phyloP scores from a whole-genome alignment of 768 basidiomycete genomes.

The Clavulina sp. region DNA sequence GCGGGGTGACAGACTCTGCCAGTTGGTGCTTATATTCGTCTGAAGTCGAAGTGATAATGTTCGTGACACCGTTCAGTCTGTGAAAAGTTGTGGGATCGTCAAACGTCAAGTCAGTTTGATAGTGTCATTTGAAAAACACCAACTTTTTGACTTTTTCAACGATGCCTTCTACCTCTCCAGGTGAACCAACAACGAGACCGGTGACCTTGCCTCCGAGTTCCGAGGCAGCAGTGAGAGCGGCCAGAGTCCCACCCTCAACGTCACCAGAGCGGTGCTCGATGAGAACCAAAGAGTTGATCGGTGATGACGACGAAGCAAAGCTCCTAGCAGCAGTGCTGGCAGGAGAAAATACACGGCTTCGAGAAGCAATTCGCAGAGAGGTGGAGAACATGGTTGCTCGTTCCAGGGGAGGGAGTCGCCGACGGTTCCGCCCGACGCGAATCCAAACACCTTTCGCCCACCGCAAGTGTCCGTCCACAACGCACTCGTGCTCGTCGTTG shows the following conservation, averaged over 20 bases:
- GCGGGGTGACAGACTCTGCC: constrained; percentile 66
- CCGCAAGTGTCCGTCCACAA: too few relatives aligned
- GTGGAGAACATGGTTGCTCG: too few relatives aligned
- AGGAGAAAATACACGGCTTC: too few relatives aligned
- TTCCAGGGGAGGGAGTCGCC: too few relatives aligned
- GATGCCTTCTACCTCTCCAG: constrained; percentile 45
- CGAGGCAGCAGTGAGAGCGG: constrained; percentile 79
- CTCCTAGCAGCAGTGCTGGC: too few relatives aligned
- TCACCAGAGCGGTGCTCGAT: constrained; percentile 72
- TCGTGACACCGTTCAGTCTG: constrained; percentile 51
- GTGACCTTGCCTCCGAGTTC: constrained; percentile 77
- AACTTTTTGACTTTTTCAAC: constrained; percentile 72
- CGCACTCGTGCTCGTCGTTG: too few relatives aligned
- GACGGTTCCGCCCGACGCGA: too few relatives aligned
- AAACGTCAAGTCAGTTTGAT: neutral
- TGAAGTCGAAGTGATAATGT: constrained; percentile 52
- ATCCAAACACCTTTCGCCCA: too few relatives aligned
- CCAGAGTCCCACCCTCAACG: constrained; percentile 71
- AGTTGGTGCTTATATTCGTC: constrained; percentile 48
- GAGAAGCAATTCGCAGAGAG: too few relatives aligned
- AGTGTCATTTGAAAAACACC: constrained; percentile 8
- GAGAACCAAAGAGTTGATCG: constrained; percentile 19
- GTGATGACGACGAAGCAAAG: neutral
- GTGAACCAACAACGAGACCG: constrained; percentile 51
- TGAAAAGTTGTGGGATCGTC: neutral